Conservation (phyloP, 768 basidiomycete genomes). For the Calocybe indica region DNA sequence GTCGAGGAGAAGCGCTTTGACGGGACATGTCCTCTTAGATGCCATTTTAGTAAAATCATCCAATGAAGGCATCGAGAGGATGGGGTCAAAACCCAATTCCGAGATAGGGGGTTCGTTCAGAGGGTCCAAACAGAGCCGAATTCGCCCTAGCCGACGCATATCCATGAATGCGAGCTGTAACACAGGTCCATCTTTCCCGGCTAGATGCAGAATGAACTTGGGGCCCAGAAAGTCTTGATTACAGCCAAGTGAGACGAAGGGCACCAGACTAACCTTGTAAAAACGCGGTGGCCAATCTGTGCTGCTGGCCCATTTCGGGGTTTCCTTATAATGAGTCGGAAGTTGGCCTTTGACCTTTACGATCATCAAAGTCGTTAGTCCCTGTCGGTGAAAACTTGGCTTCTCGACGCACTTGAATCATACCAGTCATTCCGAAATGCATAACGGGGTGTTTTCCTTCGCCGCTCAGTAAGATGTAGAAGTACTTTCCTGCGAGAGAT, state of each 20-base stretch:
- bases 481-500: slow-evolving; percentile 37
- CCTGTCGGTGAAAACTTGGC: not conserved
- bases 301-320: slow-evolving; percentile 26
- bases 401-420: not conserved
- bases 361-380: not conserved
- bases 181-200: slow-evolving; percentile 25
- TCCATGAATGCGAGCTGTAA: slow-evolving; percentile 68
- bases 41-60: slow-evolving; percentile 43
- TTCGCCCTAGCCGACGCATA: slow-evolving; percentile 62
- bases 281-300: slow-evolving; percentile 61
- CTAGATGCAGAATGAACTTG: slow-evolving; percentile 63
- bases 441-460: slow-evolving; percentile 58
- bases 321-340: slow-evolving; percentile 44
- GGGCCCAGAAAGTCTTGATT: not conserved
- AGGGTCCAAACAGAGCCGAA: slow-evolving; percentile 57
- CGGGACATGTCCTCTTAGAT: slow-evolving; percentile 52
- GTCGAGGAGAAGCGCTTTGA: slow-evolving; percentile 73
- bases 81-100: slow-evolving; percentile 71
- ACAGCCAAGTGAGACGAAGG: not conserved
- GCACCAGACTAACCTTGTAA: slow-evolving; percentile 41
- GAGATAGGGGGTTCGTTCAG: slow-evolving; percentile 64
- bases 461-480: slow-evolving; percentile 62
- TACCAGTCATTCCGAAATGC: slow-evolving; percentile 84
- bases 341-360: slow-evolving; percentile 42
- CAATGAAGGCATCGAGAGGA: slow-evolving; percentile 58